Evolutionary conservation across 2,329 filamentous ascomycete species (phyloP).

Genomic region (Hypomyces rosellus): DNA sequence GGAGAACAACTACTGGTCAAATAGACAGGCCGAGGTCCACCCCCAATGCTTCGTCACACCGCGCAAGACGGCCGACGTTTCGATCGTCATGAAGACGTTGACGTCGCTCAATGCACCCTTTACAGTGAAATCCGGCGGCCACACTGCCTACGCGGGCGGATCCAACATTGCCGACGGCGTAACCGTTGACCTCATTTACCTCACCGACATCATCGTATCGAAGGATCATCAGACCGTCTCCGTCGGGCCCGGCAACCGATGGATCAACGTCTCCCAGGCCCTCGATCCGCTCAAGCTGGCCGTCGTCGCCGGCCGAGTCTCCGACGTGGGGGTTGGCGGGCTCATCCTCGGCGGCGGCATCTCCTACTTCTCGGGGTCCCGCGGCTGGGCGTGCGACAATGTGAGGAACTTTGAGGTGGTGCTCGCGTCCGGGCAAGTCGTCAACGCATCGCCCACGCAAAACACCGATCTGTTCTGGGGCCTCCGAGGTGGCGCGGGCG

Average conservation of each 20-base stretch:
- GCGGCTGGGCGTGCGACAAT: conserved; percentile 21
- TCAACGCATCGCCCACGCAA: conserved; percentile 28
- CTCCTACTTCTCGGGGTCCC: conserved; percentile 39
- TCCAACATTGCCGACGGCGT: conserved; percentile 36
- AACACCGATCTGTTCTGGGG: conserved; percentile 40
- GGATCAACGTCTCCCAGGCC: conserved; percentile 34
- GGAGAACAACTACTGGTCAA: conserved; percentile 26
- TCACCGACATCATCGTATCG: conserved; percentile 31
- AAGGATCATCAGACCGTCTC: conserved; percentile 28
- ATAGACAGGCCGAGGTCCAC: conserved; percentile 19
- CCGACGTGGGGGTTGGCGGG: conserved; percentile 37
- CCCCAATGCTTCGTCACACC: conserved; percentile 17
- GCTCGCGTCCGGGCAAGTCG: conserved; percentile 36
- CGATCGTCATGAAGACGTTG: conserved; percentile 13
- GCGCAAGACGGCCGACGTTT: conserved; percentile 11
- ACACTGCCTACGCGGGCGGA: conserved; percentile 38
- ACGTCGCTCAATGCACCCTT: conserved; percentile 26
- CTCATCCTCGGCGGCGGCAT: conserved; percentile 43
- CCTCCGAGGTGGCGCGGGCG: conserved; percentile 34
- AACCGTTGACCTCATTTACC: conserved; percentile 36
- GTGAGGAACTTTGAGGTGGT: conserved; percentile 15
- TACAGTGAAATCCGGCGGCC: conserved; percentile 46
- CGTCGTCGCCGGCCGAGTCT: conserved; percentile 35
- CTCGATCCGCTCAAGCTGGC: conserved; percentile 32
- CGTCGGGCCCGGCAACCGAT: conserved; percentile 38